Base-by-base conservation (phyloP, 305 asterid genomes). In the Rubia tinctorum region DNA sequence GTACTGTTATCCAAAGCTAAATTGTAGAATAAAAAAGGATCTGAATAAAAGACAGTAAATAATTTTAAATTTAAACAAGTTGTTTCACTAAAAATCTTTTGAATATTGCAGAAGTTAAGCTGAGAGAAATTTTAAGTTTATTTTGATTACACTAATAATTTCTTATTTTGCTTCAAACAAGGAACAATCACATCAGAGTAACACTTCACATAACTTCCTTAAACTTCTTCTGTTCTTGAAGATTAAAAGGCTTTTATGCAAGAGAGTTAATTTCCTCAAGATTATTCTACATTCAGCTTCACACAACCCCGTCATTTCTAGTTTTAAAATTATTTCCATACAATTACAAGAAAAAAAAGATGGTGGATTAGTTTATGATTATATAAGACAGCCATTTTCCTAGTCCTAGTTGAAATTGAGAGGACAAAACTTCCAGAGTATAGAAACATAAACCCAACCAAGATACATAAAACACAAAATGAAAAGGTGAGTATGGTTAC, bases 391-490 rank as follows among this genome's bases (percentile, higher is more conserved):
- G 8, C 11, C 7, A 18, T 69, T 69, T 30, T 69, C 71, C 69
- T 65, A 30, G 2, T 69, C 71, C 69, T 65, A 30, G 2, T 30
- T 40, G 14, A 65, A 69, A 37, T 34, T 15, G 27, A 30, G 60
- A 27, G 12, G n/a, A 69, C 6, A 30, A 42, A 43, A 18, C 20
- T 34, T 3, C 30, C 47, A 8, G 65, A 55, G 12, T 53, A 7
- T 8, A 53, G 8, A 69, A 69, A 69, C 27, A 49, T 27, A 49
- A 53, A 66, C 9, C 49, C 0, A 18, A 34, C 39, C 27, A 51
- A 68, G n/a, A 69, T 69, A 34, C 23, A 49, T 15, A 69, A 49
- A 37, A 51, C 73, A 10, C 14, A 20, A 68, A 27, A 68, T 34
- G 22, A 53, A 47, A 45, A 49, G 44, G 34, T 30, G 43, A 1